Evolutionary conservation across 2,329 filamentous ascomycete genomes (phyloP), one percentile per base, ranked within the genome.

Genomic region (Monosporascus sp.): DNA sequence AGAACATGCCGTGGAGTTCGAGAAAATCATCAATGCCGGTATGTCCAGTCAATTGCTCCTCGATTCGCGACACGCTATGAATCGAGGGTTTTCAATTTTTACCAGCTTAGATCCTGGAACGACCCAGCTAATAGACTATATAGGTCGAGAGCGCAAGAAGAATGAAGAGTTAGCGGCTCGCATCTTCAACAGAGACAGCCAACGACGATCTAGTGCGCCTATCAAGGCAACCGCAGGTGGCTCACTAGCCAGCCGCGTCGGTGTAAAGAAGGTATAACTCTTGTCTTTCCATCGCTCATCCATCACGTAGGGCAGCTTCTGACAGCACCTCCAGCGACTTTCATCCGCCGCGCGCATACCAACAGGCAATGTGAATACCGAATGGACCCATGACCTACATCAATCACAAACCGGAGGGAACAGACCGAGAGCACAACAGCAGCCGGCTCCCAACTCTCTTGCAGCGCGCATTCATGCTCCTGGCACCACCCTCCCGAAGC

Each of bases 361-460:
- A 31, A 65, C 73, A 16, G 79, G 81, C 57, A 81, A 84, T 66
- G 79, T 88, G 67, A 78, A 87, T 61, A 78, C 80, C 59, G 84
- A 87, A 70, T 90, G 86, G 86, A 85, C 83, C 9, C 86, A 89
- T 67, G 86, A 90, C 61, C 77, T 89, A 3, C 85, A 90, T 68
- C 70, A 72, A 58, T 60, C 73, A 60, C 66, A 68, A 74, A 69
- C 64, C 71, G 66, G 60, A 70, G 68, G 60, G 69, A 68, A 72
- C 67, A 59, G 69, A 69, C 51, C 69, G 67, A 63, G 70, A 75
- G 55, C 76, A 68, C 51, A 67, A 52, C 56, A 69, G 63, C 60
- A 66, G 61, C 61, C 57, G 20, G 64, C 61, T 53, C 56, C 63
- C 41, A 69, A 67, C 59, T 74, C 77, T 9, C 71, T 84, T 44